phyloP scores from a whole-genome alignment of 148 eudicot species.

The Hydrangea macrophylla region DNA sequence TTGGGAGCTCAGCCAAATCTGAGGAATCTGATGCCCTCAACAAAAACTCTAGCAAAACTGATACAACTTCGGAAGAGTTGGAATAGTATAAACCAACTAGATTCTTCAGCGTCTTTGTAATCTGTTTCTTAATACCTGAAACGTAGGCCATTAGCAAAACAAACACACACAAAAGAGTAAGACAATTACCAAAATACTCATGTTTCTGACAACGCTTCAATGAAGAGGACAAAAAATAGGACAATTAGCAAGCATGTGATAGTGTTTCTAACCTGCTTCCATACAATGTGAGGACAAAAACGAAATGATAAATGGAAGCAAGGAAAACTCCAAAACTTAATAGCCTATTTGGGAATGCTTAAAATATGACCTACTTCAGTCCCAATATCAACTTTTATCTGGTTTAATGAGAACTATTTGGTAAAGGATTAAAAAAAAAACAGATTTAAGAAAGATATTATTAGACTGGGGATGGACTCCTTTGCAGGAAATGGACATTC shows the following conservation, averaged over 20 bases:
- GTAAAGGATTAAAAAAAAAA: too few relatives aligned
- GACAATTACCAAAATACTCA: neutral
- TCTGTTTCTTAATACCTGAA: conserved; percentile 73
- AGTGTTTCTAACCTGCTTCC: neutral
- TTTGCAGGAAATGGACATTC: too few relatives aligned
- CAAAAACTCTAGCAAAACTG: conserved; percentile 55
- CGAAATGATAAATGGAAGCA: neutral
- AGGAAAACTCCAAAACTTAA: too few relatives aligned
- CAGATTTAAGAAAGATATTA: too few relatives aligned
- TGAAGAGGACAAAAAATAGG: too few relatives aligned
- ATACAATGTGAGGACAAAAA: neutral
- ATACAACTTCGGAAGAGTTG: conserved; percentile 60
- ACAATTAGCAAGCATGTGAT: too few relatives aligned
- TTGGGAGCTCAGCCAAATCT: conserved; percentile 26
- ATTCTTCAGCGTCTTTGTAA: conserved; percentile 40
- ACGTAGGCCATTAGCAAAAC: neutral
- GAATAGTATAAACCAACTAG: conserved; percentile 64
- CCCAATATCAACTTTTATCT: too few relatives aligned
- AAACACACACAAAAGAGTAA: neutral
- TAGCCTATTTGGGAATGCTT: too few relatives aligned
- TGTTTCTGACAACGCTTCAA: too few relatives aligned
- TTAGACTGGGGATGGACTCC: too few relatives aligned
- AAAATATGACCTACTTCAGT: too few relatives aligned
- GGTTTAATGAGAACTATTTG: too few relatives aligned
- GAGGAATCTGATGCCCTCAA: conserved; percentile 48